Percentiles rank a stretch among this genome's conserved stretches.
Evolutionary conservation across 2,329 filamentous ascomycete species (phyloP).

Genomic region (Lasiodiplodia hormozganensis): DNA sequence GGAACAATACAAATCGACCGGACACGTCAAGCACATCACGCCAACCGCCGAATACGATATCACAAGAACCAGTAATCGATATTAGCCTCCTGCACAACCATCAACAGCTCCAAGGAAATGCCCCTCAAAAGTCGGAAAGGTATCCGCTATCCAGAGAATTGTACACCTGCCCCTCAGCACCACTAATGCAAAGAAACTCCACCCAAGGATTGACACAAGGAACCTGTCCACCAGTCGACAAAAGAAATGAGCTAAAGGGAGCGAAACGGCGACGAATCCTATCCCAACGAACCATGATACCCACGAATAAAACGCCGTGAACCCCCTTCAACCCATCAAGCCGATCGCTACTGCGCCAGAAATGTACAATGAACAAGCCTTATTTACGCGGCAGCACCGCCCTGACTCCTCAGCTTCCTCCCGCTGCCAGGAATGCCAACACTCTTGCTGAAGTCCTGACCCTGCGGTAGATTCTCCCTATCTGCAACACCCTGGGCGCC

Average conservation of each 20-base stretch:
- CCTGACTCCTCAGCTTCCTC: constrained; percentile 27
- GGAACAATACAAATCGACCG: no score
- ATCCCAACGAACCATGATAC: background rate
- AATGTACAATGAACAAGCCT: background rate
- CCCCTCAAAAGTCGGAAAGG: background rate
- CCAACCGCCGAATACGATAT: background rate
- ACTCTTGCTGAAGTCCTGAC: constrained; percentile 47
- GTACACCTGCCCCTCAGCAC: background rate
- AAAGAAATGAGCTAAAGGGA: background rate
- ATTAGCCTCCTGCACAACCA: background rate
- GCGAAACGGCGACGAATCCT: background rate
- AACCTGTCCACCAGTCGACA: background rate
- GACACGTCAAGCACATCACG: background rate
- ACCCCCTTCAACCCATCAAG: background rate
- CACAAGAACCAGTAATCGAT: background rate
- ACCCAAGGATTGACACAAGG: background rate
- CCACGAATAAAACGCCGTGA: background rate
- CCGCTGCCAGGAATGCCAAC: constrained; percentile 38
- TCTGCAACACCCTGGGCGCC: constrained; percentile 45
- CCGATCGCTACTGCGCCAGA: background rate
- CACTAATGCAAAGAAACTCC: background rate
- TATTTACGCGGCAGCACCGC: constrained; percentile 1
- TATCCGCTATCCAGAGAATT: background rate
- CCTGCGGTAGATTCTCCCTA: constrained; percentile 47
- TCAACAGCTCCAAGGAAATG: constrained; percentile 1